Conservation (phyloP, 176 grass and related monocot genomes). For the Thalia dealbata region DNA sequence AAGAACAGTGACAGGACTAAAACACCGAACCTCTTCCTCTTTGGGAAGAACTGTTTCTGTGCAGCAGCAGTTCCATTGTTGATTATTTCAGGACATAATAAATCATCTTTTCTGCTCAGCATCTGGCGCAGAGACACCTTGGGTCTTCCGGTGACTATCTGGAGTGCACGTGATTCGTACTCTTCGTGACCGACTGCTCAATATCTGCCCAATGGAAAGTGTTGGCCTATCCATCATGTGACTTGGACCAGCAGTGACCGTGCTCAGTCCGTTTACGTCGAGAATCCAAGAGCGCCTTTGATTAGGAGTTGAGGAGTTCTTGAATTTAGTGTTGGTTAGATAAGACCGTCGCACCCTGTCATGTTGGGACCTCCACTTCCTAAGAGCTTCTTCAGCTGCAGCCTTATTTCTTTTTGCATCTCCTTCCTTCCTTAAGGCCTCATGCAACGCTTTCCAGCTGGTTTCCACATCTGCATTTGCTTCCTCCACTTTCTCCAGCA, state of each 20-base stretch:
- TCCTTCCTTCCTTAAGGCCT: conserved; percentile 70
- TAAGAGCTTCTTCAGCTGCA: conserved; percentile 43
- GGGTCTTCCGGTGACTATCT: conserved; percentile 22
- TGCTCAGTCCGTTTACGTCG: conserved; percentile 77
- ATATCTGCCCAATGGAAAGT: conserved; percentile 86
- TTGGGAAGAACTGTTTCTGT: conserved; percentile 38
- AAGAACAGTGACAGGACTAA: conserved; percentile 51
- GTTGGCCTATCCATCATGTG: not conserved
- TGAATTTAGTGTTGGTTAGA: conserved; percentile 47
- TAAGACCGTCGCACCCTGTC: conserved; percentile 32
- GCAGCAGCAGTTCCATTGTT: conserved; percentile 30
- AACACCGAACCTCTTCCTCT: conserved; percentile 55
- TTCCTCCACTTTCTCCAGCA: conserved; percentile 82
- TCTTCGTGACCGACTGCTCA: conserved; percentile 59
- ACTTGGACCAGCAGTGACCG: conserved; percentile 34
- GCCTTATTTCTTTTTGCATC: conserved; percentile 38
- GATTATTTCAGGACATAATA: conserved; percentile 40
- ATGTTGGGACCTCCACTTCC: conserved; percentile 44
- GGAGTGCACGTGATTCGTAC: not conserved
- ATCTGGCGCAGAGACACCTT: conserved; percentile 80
- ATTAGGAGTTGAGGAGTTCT: conserved; percentile 28
- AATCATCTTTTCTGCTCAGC: conserved; percentile 63
- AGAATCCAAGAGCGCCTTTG: conserved; percentile 33
- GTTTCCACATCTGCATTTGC: conserved; percentile 53
- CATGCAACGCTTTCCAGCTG: conserved; percentile 62